Conservation (phyloP, 1,139 yeast genomes). For the Zygosaccharomyces pseudobailii region DNA sequence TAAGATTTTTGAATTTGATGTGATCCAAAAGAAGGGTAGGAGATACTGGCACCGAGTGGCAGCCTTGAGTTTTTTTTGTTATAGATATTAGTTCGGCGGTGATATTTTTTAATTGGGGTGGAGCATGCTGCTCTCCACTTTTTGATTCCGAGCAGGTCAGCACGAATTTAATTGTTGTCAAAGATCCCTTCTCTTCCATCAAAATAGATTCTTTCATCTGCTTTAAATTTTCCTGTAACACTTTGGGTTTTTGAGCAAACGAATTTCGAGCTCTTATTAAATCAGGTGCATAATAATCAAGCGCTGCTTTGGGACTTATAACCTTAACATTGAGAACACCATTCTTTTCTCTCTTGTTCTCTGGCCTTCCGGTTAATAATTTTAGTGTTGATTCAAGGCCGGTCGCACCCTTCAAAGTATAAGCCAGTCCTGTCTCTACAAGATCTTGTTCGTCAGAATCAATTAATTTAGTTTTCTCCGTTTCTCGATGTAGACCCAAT, state of each 20-base stretch:
- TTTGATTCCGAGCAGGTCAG: conserved; percentile 29
- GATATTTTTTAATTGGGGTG: conserved; percentile 26
- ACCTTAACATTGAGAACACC: conserved; percentile 25
- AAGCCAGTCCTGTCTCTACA: conserved; percentile 21
- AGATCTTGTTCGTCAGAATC: conserved; percentile 11
- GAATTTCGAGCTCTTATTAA: conserved; percentile 32
- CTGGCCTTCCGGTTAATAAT: conserved; percentile 5
- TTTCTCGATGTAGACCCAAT: background rate
- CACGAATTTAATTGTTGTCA: conserved; percentile 27
- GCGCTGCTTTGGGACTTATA: conserved; percentile 26
- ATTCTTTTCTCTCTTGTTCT: background rate
- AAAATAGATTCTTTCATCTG: conserved; percentile 24
- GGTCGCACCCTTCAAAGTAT: conserved; percentile 6
- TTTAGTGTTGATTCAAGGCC: background rate
- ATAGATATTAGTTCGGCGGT: conserved; percentile 25
- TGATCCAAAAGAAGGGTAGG: conserved; percentile 7
- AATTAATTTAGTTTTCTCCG: background rate
- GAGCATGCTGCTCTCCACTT: conserved; percentile 24
- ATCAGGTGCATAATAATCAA: conserved; percentile 37
- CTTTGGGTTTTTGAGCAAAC: conserved; percentile 26
- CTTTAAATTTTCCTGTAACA: conserved; percentile 30
- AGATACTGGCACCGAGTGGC: conserved; percentile 32
- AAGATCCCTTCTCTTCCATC: conserved; percentile 23
- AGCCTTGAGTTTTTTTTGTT: conserved; percentile 31
- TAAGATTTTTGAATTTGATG: conserved; percentile 16